These are phyloP conservation scores for Pestalotiopsis sp. DNA, from an alignment of 2,329 filamentous ascomycete species.

Conservation along the genomic window DNA sequence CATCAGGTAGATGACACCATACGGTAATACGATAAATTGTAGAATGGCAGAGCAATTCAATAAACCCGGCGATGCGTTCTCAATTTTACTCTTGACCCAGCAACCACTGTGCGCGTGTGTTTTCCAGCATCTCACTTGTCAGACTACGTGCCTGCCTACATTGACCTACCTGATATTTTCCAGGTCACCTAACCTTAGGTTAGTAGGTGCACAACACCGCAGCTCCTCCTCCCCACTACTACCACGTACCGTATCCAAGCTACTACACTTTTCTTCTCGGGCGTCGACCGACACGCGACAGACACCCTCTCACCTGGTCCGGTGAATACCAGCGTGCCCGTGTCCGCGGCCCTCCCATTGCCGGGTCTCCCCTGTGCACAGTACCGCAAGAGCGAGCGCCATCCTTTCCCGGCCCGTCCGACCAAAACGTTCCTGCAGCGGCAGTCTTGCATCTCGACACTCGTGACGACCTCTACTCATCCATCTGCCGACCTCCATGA, in stretches of 20 bases:
- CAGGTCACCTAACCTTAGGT: too few species aligned
- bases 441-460: slow-evolving; percentile 16
- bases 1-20: too few species aligned
- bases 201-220: too few species aligned
- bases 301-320: neutral
- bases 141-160: neutral
- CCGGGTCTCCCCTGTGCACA: neutral
- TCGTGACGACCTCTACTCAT: slow-evolving; percentile 23
- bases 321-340: neutral
- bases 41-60: too few species aligned
- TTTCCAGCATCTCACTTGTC: neutral
- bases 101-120: neutral
- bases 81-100: too few species aligned
- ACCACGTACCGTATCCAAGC: too few species aligned
- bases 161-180: neutral
- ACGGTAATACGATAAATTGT: too few species aligned
- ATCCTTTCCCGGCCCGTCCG: neutral
- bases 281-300: neutral
- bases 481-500: slow-evolving; percentile 36
- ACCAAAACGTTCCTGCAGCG: neutral
- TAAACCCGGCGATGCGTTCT: too few species aligned
- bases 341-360: neutral
- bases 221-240: too few species aligned
- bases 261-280: neutral
- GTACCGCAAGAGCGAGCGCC: neutral